Percentiles rank a stretch among this genome's conserved stretches.
Conservation (phyloP, 2,329 filamentous ascomycete genomes). For the Colletotrichum filicis region DNA sequence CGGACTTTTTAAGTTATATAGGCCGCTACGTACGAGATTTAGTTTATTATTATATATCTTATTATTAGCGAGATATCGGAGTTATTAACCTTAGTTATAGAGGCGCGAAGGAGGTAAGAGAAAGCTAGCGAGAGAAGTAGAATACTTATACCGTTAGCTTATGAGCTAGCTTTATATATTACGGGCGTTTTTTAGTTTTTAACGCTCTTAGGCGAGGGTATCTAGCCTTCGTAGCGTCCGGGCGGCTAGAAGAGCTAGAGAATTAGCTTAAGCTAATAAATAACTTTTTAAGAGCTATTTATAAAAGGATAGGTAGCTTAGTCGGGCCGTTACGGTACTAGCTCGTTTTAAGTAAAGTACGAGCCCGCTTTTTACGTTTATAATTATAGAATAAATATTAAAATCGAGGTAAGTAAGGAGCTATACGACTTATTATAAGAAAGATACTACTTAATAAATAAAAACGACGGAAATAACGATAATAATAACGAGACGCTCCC, state of each 20-base stretch:
- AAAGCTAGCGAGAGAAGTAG: neutral
- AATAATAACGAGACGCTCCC: conserved; percentile 8
- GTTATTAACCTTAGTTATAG: neutral
- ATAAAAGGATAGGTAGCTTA: neutral
- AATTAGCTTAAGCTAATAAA: conserved; percentile 5
- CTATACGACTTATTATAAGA: neutral
- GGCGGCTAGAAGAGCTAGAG: neutral
- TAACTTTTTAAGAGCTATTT: conserved; percentile 2
- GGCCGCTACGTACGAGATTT: conserved; percentile 9
- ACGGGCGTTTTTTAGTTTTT: neutral
- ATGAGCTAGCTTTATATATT: conserved; percentile 10
- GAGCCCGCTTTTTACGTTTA: conserved; percentile 19
- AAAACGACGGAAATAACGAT: too few species aligned
- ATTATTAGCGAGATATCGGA: neutral
- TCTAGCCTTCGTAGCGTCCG: conserved; percentile 10
- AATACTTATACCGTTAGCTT: neutral
- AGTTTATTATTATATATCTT: conserved; percentile 20
- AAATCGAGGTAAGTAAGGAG: conserved; percentile 7
- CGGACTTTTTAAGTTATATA: conserved; percentile 9
- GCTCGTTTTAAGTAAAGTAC: conserved; percentile 5
- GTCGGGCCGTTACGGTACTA: neutral
- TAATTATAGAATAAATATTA: too few species aligned
- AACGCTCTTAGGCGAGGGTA: neutral
- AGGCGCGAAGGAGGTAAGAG: neutral
- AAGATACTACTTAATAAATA: neutral